Percentiles rank a stretch among this genome's conserved stretches.
phyloP scores from a whole-genome alignment of 2,329 filamentous ascomycete genomes.

The Thelonectria blattea region DNA sequence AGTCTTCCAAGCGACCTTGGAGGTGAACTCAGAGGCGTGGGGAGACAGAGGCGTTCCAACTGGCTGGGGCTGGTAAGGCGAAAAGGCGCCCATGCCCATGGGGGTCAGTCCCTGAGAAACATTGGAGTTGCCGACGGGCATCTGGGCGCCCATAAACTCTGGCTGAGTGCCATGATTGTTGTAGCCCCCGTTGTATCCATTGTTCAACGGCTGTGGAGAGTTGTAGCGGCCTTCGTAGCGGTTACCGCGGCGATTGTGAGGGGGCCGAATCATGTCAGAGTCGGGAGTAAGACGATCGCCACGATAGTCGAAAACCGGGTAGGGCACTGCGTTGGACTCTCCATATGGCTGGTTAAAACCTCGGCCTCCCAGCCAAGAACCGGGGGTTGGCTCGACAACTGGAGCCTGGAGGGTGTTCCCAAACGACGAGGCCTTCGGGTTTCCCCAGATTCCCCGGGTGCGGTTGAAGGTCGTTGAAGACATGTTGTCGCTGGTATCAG shows the following conservation, averaged over 20 bases:
- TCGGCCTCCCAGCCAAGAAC: conserved; percentile 54
- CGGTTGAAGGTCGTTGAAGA: conserved; percentile 59
- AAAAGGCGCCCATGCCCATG: conserved; percentile 52
- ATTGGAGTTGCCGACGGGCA: conserved; percentile 43
- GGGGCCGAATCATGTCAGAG: conserved; percentile 53
- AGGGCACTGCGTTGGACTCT: conserved; percentile 46
- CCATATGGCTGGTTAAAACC: conserved; percentile 47
- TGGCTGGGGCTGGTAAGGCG: conserved; percentile 60
- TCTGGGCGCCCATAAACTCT: conserved; percentile 45
- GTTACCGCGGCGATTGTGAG: conserved; percentile 51
- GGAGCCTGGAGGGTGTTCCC: conserved; percentile 43
- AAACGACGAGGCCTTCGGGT: conserved; percentile 52
- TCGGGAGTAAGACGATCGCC: conserved; percentile 57
- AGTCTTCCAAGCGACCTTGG: conserved; percentile 60
- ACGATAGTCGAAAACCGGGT: conserved; percentile 50
- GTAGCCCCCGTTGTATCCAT: conserved; percentile 46
- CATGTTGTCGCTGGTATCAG: conserved; percentile 62
- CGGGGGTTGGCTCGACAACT: conserved; percentile 44
- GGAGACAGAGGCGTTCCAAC: conserved; percentile 73
- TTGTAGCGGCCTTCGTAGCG: conserved; percentile 55
- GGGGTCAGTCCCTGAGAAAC: conserved; percentile 44
- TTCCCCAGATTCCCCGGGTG: conserved; percentile 62
- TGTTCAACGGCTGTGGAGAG: conserved; percentile 42
- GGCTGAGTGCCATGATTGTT: conserved; percentile 43
- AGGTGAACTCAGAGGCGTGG: conserved; percentile 76